Conservation (phyloP, 805 yeast genomes). For the Teunomyces cretensis region DNA sequence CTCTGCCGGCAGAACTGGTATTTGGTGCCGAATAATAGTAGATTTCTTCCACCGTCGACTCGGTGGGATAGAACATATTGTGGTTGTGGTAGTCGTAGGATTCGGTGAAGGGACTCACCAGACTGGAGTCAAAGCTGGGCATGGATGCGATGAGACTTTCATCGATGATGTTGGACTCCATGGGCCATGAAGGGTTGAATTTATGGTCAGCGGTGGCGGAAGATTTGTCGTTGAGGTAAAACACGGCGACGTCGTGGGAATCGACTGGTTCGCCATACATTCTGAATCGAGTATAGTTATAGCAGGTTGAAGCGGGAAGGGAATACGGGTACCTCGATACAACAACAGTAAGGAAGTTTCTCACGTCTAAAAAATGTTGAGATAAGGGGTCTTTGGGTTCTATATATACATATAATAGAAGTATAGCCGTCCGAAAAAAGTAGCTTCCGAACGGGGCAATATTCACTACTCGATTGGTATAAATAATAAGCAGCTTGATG, state of each 20-base stretch:
- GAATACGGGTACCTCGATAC: too few species aligned
- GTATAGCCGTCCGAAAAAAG: background rate
- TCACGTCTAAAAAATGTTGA: background rate
- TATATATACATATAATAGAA: constrained; percentile 1
- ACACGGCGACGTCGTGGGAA: background rate
- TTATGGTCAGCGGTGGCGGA: background rate
- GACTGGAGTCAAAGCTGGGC: background rate
- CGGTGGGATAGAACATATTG: background rate
- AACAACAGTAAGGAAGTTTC: too few species aligned
- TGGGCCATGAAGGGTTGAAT: background rate
- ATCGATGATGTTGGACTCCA: background rate
- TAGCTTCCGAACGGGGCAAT: background rate
- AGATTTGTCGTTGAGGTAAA: background rate
- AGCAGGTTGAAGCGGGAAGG: too few species aligned
- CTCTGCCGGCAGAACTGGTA: background rate
- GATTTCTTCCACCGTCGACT: background rate
- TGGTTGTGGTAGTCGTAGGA: background rate
- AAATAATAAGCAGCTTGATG: background rate
- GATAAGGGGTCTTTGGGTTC: background rate
- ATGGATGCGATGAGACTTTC: background rate
- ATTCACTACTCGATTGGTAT: background rate
- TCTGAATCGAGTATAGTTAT: background rate
- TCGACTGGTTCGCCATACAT: background rate
- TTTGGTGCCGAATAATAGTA: background rate
- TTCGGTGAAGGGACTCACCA: background rate